Evolutionary conservation across 805 yeast genomes (phyloP).

Genomic region (Kuraishia ogatae): DNA sequence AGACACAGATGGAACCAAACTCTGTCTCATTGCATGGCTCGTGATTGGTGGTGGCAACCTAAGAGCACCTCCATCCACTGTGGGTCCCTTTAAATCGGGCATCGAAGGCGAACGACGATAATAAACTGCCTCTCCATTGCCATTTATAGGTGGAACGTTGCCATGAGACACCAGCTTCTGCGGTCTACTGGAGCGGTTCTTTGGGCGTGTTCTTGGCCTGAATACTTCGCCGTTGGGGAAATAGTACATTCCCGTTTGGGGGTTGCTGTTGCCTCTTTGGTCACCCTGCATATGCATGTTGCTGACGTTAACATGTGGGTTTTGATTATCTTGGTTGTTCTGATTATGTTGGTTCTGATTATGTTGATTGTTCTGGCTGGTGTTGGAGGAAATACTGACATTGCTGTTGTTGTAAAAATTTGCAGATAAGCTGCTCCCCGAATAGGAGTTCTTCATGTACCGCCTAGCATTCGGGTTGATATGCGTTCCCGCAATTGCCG

Average conservation of each 20-base stretch:
- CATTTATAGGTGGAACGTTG: neutral
- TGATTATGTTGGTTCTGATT: neutral
- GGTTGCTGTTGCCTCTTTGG: neutral
- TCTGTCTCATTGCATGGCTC: neutral
- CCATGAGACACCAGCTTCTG: constrained; percentile 12
- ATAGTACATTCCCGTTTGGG: constrained; percentile 12
- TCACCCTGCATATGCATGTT: neutral
- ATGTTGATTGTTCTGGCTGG: too few relatives aligned
- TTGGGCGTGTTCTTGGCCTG: constrained; percentile 33
- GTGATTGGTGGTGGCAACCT: neutral
- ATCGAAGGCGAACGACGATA: neutral
- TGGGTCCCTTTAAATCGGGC: neutral
- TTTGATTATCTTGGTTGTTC: neutral
- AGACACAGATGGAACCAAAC: too few relatives aligned
- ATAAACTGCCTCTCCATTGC: neutral
- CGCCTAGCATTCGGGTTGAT: neutral
- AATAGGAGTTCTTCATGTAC: neutral
- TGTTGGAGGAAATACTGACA: neutral
- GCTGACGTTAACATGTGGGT: neutral
- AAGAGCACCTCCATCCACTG: neutral
- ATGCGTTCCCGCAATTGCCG: neutral
- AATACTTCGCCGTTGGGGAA: constrained; percentile 51
- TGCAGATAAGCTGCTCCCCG: neutral
- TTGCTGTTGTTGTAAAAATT: neutral
- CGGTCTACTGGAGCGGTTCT: constrained; percentile 30